Base-by-base conservation (phyloP, 371 early-diverging fungal genomes). In the Rhizopus stolonifer region DNA sequence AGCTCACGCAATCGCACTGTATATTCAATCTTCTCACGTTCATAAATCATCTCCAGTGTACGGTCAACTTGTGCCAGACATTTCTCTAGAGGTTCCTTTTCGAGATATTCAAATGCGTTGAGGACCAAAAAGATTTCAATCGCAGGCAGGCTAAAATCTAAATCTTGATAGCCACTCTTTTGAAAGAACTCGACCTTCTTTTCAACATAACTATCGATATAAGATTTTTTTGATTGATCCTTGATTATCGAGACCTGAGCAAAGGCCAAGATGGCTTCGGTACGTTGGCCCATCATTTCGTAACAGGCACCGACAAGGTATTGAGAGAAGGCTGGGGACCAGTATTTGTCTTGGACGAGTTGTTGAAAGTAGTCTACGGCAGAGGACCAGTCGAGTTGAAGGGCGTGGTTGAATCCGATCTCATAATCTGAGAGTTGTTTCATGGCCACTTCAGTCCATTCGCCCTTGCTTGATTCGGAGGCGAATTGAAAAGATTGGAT, bases 101-200 rank as follows among this genome's bases (percentile, higher is more conserved):
- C 74, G 81, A 83, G 82, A 46, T 74, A 70, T 9, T 65, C 65
- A 68, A 80, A 82, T 4, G 77, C 79, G 49, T 83, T 83, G 77
- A 82, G 70, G 23, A 83, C 76, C 32, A 81, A 55, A 17, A 85
- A 49, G 4, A 85, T 67, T 48, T 85, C 86, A 2, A 85, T 56
- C 8, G 70, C 82, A 0, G 83, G 83, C 26, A 83, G 54, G 32
- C 71, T 71, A 39, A 78, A 67, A 22, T 78, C 79, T 65, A 82
- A 73, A 47, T 83, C 80, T 60, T 79, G 77, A 47, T 81, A 83
- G 9, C 74, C 79, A 38, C 72, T 77, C 38, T 66, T 65, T 49
- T 80, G 77, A 60, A 79, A 80, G 36, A 79, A 61, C 23, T 74
- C 72, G 6, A 82, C 71, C 43, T 80, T 81, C 6, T 78, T 73